phyloP scores from a whole-genome alignment of 495 filamentous ascomycete genomes.

The Chaetomium fimeti region DNA sequence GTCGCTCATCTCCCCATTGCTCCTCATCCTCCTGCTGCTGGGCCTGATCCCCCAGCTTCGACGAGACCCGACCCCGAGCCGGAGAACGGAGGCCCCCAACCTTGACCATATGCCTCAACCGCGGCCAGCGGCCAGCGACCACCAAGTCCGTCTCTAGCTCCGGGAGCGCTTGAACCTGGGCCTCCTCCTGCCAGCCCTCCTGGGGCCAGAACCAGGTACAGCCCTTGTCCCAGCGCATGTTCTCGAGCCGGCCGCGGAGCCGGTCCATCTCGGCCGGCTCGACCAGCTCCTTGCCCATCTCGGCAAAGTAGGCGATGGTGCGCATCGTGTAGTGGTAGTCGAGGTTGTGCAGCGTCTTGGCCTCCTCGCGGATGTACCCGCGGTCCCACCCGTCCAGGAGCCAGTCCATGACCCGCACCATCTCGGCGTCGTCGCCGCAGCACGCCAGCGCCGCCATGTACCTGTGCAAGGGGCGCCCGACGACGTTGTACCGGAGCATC shows the following conservation, averaged over 20 bases:
- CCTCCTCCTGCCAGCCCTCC: background rate
- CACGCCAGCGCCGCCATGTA: slow-evolving; percentile 44
- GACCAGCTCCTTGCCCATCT: slow-evolving; percentile 31
- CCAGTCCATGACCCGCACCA: slow-evolving; percentile 44
- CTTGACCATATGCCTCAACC: slow-evolving; percentile 17
- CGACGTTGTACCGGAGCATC: slow-evolving; percentile 29
- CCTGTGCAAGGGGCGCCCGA: slow-evolving; percentile 32
- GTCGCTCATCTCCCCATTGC: background rate
- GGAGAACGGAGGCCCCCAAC: background rate
- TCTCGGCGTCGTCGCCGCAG: slow-evolving; percentile 35
- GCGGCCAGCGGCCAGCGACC: slow-evolving; percentile 17
- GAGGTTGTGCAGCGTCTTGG: slow-evolving; percentile 29
- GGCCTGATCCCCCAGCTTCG: background rate
- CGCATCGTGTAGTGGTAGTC: slow-evolving; percentile 34
- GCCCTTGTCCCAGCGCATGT: slow-evolving; percentile 17
- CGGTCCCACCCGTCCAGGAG: slow-evolving; percentile 38
- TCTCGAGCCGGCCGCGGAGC: slow-evolving; percentile 29
- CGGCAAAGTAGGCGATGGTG: slow-evolving; percentile 38
- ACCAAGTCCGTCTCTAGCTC: slow-evolving; percentile 21
- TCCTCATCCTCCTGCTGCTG: background rate
- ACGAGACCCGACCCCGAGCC: too few species aligned
- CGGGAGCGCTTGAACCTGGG: background rate
- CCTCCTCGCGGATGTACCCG: slow-evolving; percentile 36
- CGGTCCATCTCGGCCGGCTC: slow-evolving; percentile 25
- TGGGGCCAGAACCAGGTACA: slow-evolving; percentile 34